These are phyloP conservation scores for Dipodascopsis tothii DNA, from an alignment of 805 yeast genomes.

Conservation along the genomic window DNA sequence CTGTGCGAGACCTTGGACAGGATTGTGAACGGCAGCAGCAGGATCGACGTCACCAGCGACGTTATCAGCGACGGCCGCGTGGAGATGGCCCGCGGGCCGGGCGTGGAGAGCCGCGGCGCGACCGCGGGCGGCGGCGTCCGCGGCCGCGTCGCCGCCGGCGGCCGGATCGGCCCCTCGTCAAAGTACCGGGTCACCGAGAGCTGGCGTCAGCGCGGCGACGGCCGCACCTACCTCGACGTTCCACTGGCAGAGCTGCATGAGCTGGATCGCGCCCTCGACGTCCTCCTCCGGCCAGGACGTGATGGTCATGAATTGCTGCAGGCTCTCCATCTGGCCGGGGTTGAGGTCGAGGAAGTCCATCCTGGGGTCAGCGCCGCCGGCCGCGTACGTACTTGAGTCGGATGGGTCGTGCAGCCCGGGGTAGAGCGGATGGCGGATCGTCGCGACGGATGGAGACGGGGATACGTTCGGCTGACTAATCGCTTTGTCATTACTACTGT, in stretches of 20 bases:
- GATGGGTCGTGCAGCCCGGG: no score
- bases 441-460: no score
- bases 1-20: slow-evolving; percentile 26
- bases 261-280: slow-evolving; percentile 26
- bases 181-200: slow-evolving; percentile 19
- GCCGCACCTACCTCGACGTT: slow-evolving; percentile 34
- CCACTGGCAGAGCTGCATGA: slow-evolving; percentile 34
- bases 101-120: slow-evolving; percentile 24
- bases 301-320: slow-evolving; percentile 30
- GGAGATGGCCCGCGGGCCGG: slow-evolving; percentile 22
- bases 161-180: slow-evolving; percentile 20
- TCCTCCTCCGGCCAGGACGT: slow-evolving; percentile 30
- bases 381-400: no score
- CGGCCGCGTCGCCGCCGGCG: background rate
- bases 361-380: no score
- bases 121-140: slow-evolving; percentile 27
- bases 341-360: no score
- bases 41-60: slow-evolving; percentile 27
- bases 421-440: no score
- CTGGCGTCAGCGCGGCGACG: slow-evolving; percentile 3
- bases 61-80: slow-evolving; percentile 27
- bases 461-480: no score
- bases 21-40: slow-evolving; percentile 33
- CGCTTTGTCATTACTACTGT: no score
- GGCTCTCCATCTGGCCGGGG: slow-evolving; percentile 16